Evolutionary conservation across 306 rosid genomes (phyloP).

Genomic region (Lotus japonicus): DNA sequence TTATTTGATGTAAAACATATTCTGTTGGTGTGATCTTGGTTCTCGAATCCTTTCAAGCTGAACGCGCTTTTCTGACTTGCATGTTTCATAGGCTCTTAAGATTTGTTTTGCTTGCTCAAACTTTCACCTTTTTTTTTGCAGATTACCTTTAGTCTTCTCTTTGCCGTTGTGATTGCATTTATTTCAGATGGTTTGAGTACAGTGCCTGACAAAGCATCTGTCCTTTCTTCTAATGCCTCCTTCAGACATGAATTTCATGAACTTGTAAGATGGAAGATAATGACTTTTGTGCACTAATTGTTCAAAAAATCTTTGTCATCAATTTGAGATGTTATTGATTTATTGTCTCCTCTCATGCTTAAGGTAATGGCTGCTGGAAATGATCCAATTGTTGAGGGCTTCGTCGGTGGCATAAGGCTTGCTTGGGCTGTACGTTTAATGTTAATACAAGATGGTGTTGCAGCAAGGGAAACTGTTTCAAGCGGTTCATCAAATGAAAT

Average conservation of each 20-base stretch:
- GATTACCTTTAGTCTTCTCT: slow-evolving; percentile 85
- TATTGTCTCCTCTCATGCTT: not conserved
- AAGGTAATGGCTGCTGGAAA: slow-evolving; percentile 78
- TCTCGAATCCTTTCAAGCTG: not conserved
- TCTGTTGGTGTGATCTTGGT: not conserved
- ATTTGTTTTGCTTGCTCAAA: slow-evolving; percentile 16
- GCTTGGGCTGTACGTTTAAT: slow-evolving; percentile 93
- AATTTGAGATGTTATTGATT: slow-evolving; percentile 23
- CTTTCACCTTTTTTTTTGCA: slow-evolving; percentile 39
- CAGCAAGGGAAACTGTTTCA: slow-evolving; percentile 50
- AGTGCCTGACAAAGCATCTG: slow-evolving; percentile 76
- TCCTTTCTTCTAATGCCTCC: slow-evolving; percentile 63
- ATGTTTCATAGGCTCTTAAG: not conserved
- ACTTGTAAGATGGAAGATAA: slow-evolving; percentile 47
- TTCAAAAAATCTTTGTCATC: slow-evolving; percentile 8
- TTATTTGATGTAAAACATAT: not conserved
- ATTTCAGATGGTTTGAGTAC: slow-evolving; percentile 87
- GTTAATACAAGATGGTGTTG: slow-evolving; percentile 57
- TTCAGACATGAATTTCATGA: slow-evolving; percentile 80
- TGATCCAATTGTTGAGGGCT: slow-evolving; percentile 72
- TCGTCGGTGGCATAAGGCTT: slow-evolving; percentile 66
- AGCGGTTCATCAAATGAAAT: slow-evolving; percentile 62
- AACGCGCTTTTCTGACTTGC: not conserved
- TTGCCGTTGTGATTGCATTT: slow-evolving; percentile 72
- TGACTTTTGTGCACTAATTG: slow-evolving; percentile 3